Conservation (phyloP, 352 stramenopile species). For the Phytophthora kernoviae region DNA sequence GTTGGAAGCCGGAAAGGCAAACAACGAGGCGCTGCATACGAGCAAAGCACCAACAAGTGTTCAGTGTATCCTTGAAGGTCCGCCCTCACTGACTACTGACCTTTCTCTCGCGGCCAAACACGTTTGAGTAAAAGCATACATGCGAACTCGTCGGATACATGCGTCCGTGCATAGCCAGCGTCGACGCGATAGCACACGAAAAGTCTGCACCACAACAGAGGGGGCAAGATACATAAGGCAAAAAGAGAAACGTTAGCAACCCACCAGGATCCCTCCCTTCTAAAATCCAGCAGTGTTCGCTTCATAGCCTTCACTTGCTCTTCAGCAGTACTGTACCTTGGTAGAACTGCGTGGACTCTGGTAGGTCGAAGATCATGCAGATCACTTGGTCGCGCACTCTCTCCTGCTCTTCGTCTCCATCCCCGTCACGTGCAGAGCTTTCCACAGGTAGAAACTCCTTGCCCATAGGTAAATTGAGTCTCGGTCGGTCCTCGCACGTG, state of each 20-base stretch:
- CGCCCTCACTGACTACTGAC: constrained; percentile 35
- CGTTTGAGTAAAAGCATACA: constrained; percentile 89
- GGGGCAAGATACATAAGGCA: constrained; percentile 12
- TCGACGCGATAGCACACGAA: constrained; percentile 79
- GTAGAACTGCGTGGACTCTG: constrained; percentile 73
- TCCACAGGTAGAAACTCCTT: constrained; percentile 54
- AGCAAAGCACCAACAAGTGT: constrained; percentile 24
- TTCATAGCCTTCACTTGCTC: constrained; percentile 7
- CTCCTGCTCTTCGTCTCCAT: constrained; percentile 47
- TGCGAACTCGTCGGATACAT: constrained; percentile 87
- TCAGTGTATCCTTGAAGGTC: constrained; percentile 37
- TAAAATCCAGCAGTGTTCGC: constrained; percentile 1
- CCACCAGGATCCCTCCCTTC: constrained; percentile 3
- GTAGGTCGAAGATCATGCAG: constrained; percentile 87
- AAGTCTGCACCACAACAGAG: constrained; percentile 54
- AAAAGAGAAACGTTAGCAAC: constrained; percentile 20
- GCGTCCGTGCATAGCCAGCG: constrained; percentile 84
- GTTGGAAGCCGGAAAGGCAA: constrained; percentile 19
- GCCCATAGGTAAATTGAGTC: constrained; percentile 48
- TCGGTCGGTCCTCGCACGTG: constrained; percentile 20
- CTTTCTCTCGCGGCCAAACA: constrained; percentile 88
- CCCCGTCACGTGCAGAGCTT: constrained; percentile 35
- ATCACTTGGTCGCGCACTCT: constrained; percentile 81
- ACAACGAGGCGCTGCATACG: constrained; percentile 22
- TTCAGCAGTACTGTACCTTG: constrained; percentile 67